Base-by-base conservation (phyloP, 495 filamentous ascomycete species). In the Aspergillus saccharolyticus region DNA sequence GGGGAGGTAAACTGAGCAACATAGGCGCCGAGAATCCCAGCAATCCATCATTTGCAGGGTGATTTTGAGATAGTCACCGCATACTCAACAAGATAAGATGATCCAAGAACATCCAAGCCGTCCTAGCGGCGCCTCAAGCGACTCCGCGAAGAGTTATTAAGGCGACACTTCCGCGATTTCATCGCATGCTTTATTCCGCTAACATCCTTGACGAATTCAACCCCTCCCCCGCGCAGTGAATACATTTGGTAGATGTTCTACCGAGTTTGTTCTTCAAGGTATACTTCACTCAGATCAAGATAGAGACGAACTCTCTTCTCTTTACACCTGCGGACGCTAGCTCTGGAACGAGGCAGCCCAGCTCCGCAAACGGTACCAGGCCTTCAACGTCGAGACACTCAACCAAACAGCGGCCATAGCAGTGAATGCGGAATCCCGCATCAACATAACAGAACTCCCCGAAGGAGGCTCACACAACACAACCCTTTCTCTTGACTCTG, bases 401-500 rank as follows among this genome's bases (percentile, higher is more conserved):
- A 55, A 57, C 22, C 18, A 47, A 20, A 54, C 56, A 15, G 62
- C 66, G 2, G 60, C 50, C 19, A 16, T 33, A 20, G 47, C 57
- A 16, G 51, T 54, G 17, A 49, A 52, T n/a, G 53, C 59, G 17
- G 17, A 59, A 43, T 19, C 19, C 33, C 57, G 63, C 52, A 24
- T 55, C 16, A 30, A 48, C n/a, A 33, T 65, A 22, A 45, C 18
- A 9, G 67, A 67, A 49, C 55, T 67, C 19, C 55, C 57, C 0
- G 66, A 69, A 51, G 66, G 65, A 51, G 66, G 65, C 19, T 57
- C 52, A 16, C 63, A 57, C 52, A 67, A 65, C 43, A 55, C n/a
- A 64, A 20, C 52, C 54, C 8, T 63, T 67, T 42, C 47, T 61
- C 7, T 25, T 62, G 24, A 54, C 62, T 1, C 63, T 67, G 59